Evolutionary conservation across 495 filamentous ascomycete species (phyloP), one percentile per base, ranked within the genome.

Genomic region (Terfezia claveryi): DNA sequence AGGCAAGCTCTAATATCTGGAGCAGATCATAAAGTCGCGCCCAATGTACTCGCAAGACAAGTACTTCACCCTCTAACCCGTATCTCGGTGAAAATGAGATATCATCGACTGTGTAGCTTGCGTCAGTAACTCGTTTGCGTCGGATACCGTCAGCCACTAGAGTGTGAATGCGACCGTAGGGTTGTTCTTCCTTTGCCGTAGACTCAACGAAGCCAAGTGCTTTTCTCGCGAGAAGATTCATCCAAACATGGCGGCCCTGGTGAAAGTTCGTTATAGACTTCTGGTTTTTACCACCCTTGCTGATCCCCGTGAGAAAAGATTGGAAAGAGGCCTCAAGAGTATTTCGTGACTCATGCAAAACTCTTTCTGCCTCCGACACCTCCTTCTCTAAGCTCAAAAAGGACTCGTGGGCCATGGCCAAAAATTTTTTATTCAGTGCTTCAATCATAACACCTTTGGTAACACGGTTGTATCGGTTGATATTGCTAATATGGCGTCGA

Each of bases 371-470:
- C n/a, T 54, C 27, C 10, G 57, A 54, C 51, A 78, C 65, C 11
- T 59, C 56, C 36, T 71, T 27, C n/a, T 70, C 72, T 12, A 84
- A 69, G 4, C 14, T n/a, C 46, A 11, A 23, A 51, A 54, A 12
- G 14, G 16, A 12, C 44, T 49, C n/a, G 49, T 68, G 55, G 4
- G 62, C 60, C 37, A 79, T 76, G 4, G 75, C 63, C 27, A 78
- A 74, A 61, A 86, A 80, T 56, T 77, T 80, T 63, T 82, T 83
- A 0, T 79, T 80, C 0, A 76, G 68, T 61, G 84, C 79, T 53
- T 87, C 79, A 2, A 87, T 67, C 51, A 76, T 63, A 6, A 74
- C 81, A 4, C 77, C 72, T 38, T 76, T 72, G 32, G 82, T 72
- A 8, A 87, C 74, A 20, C 81, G 73, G 36, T 79, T 75, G 60